phyloP scores from a whole-genome alignment of 352 stramenopile genomes.

The Pythium chondricola region DNA sequence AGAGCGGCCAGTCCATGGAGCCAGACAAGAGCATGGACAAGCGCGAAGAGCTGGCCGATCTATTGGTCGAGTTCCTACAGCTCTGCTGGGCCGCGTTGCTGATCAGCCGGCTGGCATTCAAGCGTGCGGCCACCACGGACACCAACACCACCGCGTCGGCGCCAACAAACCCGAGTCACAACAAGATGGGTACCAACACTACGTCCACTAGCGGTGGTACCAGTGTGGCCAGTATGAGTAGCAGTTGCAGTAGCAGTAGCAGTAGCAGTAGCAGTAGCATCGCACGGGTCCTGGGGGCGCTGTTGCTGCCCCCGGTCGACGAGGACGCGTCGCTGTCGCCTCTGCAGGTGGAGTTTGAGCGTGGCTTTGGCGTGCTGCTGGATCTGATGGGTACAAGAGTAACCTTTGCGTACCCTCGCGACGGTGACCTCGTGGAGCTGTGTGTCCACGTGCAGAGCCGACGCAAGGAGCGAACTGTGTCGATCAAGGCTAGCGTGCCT shows the following conservation, averaged over 20 bases:
- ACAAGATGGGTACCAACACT: not conserved
- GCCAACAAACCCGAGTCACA: not conserved
- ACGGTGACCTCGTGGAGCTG: constrained; percentile 22
- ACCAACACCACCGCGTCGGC: not conserved
- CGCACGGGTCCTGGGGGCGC: not conserved
- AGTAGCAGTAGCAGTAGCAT: not conserved
- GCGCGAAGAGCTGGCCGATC: constrained; percentile 40
- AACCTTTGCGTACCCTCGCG: constrained; percentile 21
- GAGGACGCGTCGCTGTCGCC: constrained; percentile 27
- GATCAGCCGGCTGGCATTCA: constrained; percentile 60
- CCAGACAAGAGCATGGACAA: constrained; percentile 21
- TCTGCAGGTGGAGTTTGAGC: constrained; percentile 67
- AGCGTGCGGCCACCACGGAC: constrained; percentile 1
- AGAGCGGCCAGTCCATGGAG: constrained; percentile 29
- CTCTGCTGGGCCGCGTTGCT: constrained; percentile 49
- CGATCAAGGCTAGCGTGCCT: not conserved
- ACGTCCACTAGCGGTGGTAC: not conserved
- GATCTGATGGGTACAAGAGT: constrained; percentile 33
- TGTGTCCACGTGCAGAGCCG: constrained; percentile 24
- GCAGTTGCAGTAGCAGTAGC: not conserved
- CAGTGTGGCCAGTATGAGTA: no score
- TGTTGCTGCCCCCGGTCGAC: constrained; percentile 2
- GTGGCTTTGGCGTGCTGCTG: constrained; percentile 49
- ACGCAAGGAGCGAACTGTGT: constrained; percentile 1
- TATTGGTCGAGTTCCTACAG: constrained; percentile 51